Conservation (phyloP, 192 early-diverging fungal species). For the Umbelopsis ramanniana region DNA sequence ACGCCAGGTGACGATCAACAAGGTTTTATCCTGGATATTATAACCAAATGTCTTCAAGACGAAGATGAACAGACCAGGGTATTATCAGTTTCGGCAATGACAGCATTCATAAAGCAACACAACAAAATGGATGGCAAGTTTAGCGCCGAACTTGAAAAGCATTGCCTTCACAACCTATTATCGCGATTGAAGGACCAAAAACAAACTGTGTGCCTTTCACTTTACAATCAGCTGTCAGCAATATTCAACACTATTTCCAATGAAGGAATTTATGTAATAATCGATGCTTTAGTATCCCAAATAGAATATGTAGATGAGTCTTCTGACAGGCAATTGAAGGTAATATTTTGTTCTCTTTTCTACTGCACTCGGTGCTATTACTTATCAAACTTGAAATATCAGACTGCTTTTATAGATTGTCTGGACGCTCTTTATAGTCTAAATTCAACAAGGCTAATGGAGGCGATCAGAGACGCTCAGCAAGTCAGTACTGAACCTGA, state of each 20-base stretch:
- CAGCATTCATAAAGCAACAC: neutral
- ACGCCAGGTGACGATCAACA: neutral
- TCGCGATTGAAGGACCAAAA: neutral
- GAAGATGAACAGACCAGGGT: neutral
- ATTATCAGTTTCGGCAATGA: neutral
- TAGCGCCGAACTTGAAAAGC: neutral
- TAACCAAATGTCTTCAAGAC: neutral
- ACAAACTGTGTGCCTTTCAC: neutral
- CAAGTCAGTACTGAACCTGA: neutral
- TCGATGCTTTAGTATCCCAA: neutral
- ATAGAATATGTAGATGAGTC: neutral
- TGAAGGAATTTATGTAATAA: neutral
- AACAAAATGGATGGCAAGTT: neutral
- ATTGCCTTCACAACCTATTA: neutral
- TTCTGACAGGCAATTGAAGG: neutral
- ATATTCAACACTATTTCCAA: neutral
- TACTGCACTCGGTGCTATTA: no score
- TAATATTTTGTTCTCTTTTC: neutral
- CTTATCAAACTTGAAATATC: neutral
- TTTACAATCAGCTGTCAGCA: neutral
- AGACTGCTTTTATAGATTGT: neutral
- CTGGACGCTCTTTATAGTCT: neutral
- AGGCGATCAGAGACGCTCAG: neutral
- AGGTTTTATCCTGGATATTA: neutral
- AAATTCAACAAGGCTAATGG: neutral